Conservation (phyloP, 139 green algal genomes). For the Eudorina sp. region DNA sequence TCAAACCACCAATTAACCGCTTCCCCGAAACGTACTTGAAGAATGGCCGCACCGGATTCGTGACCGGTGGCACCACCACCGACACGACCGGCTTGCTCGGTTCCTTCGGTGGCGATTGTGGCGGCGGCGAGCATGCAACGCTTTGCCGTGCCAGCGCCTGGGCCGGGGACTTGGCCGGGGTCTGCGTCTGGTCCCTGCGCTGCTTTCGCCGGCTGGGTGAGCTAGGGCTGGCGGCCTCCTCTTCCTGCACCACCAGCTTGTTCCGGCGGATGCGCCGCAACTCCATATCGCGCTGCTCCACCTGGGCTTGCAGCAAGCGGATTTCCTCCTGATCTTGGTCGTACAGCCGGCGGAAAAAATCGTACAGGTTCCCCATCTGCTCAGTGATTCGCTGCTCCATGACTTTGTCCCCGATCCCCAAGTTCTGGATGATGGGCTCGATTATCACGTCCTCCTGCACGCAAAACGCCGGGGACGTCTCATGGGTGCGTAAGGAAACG, state of each 20-base stretch:
- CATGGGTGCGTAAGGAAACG: no score
- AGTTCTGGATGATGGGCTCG: constrained; percentile 49
- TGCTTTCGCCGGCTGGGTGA: background rate
- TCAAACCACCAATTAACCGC: no score
- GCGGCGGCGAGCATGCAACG: background rate
- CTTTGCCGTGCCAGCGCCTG: background rate
- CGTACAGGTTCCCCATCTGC: constrained; percentile 54
- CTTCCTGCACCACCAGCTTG: background rate
- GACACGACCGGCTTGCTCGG: constrained; percentile 8
- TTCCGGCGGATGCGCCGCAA: background rate
- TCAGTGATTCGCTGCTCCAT: constrained; percentile 45
- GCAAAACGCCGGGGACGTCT: no score
- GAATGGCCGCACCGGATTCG: constrained; percentile 26
- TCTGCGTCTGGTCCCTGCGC: background rate
- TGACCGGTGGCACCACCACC: constrained; percentile 20
- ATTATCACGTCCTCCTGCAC: constrained; percentile 48
- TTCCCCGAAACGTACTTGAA: constrained; percentile 48
- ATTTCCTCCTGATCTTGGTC: constrained; percentile 54
- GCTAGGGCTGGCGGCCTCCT: background rate
- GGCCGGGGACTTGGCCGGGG: background rate
- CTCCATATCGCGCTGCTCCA: constrained; percentile 42
- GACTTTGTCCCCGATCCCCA: constrained; percentile 36
- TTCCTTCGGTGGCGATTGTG: background rate
- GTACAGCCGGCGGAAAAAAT: constrained; percentile 59
- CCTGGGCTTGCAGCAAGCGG: constrained; percentile 39